Conservation (phyloP, 2,329 filamentous ascomycete species). For the Cadophora malorum region DNA sequence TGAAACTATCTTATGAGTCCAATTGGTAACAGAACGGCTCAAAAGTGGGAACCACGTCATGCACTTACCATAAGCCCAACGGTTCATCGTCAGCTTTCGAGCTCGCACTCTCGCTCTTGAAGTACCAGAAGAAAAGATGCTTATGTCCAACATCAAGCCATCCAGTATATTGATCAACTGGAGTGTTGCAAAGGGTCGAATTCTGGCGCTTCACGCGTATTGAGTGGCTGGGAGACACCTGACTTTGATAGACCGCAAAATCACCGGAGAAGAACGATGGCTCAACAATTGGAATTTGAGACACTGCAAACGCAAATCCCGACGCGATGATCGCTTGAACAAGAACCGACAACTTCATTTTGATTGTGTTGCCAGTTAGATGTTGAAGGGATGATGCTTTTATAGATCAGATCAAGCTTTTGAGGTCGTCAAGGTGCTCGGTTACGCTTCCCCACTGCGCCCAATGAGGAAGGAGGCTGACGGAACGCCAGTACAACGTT, state of each 20-base stretch:
- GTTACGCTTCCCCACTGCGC: conserved; percentile 8
- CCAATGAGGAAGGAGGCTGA: conserved; percentile 18
- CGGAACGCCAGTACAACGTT: background rate
- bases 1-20: background rate
- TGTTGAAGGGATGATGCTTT: conserved; percentile 3
- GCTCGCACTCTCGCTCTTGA: conserved; percentile 47
- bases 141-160: conserved; percentile 43
- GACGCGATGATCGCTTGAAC: conserved; percentile 2
- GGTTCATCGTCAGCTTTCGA: conserved; percentile 51
- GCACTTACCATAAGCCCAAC: conserved; percentile 57
- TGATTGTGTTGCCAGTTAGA: background rate
- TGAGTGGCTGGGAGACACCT: conserved; percentile 34
- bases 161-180: conserved; percentile 40
- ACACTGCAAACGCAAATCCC: conserved; percentile 13
- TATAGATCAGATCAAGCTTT: conserved; percentile 6
- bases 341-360: conserved; percentile 16
- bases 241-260: conserved; percentile 33
- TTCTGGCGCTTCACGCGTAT: conserved; percentile 38
- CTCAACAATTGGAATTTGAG: conserved; percentile 26
- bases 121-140: conserved; percentile 55
- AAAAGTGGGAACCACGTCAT: background rate
- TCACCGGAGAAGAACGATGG: conserved; percentile 1
- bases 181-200: conserved; percentile 36
- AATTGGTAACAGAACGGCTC: background rate
- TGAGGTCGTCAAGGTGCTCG: conserved; percentile 15